Evolutionary conservation across 2,329 filamentous ascomycete species (phyloP).

Genomic region (Ophiostoma quercus): DNA sequence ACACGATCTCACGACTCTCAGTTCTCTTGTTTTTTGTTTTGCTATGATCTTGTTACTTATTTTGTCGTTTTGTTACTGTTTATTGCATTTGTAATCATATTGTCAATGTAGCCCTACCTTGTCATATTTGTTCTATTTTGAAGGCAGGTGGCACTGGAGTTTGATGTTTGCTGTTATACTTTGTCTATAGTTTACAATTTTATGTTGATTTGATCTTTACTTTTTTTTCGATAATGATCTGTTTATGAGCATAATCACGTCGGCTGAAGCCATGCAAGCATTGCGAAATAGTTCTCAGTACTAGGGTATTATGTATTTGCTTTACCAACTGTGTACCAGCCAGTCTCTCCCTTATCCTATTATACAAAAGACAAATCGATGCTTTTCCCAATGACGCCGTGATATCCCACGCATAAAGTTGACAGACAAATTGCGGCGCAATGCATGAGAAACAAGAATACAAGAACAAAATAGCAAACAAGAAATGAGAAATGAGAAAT

Average conservation of each 20-base stretch:
- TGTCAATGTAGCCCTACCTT: background rate
- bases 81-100: background rate
- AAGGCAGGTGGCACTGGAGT: background rate
- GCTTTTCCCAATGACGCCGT: slow-evolving; percentile 13
- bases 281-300: background rate
- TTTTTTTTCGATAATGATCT: background rate
- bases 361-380: slow-evolving; percentile 1
- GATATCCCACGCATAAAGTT: slow-evolving; percentile 7
- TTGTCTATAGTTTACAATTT: background rate
- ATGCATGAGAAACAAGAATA: background rate
- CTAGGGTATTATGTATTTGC: slow-evolving; percentile 14
- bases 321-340: background rate
- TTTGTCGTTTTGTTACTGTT: background rate
- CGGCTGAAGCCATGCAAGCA: background rate
- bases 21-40: slow-evolving; percentile 1
- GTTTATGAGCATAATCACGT: background rate
- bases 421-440: slow-evolving; percentile 2
- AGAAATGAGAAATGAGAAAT: too few relatives aligned
- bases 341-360: background rate
- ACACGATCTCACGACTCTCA: background rate
- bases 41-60: background rate
- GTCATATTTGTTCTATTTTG: background rate
- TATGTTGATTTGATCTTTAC: background rate
- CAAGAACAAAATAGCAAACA: background rate
- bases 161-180: background rate